These are phyloP conservation scores for Trichoderma sp. DNA, from an alignment of 2,329 filamentous ascomycete species.

Conservation along the genomic window DNA sequence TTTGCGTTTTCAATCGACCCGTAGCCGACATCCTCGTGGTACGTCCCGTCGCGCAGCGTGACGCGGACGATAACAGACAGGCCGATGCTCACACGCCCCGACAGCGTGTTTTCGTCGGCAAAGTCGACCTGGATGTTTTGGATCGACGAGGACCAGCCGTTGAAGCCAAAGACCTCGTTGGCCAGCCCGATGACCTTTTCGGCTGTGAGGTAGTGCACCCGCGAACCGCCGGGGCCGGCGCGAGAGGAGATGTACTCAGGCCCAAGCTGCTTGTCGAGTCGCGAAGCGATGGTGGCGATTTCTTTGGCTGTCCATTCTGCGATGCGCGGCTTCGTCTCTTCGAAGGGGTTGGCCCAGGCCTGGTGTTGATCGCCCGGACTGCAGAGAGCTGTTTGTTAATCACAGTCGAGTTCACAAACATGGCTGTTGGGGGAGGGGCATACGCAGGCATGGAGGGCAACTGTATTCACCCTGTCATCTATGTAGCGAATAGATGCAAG, in stretches of 20 bases:
- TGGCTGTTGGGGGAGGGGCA: conserved; percentile 31
- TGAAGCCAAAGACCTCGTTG: conserved; percentile 95
- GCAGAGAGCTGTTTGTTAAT: conserved; percentile 32
- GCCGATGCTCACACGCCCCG: conserved; percentile 78
- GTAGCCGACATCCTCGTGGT: conserved; percentile 96
- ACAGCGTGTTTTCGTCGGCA: conserved; percentile 81
- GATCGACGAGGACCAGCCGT: conserved; percentile 96
- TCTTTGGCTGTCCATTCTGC: conserved; percentile 85
- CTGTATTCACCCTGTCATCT: conserved; percentile 35
- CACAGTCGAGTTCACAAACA: neutral
- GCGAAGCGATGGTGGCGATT: conserved; percentile 82
- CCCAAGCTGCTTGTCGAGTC: conserved; percentile 89
- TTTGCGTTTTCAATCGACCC: conserved; percentile 96
- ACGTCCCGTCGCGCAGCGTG: conserved; percentile 90
- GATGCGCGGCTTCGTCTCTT: conserved; percentile 68
- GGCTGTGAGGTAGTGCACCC: conserved; percentile 91
- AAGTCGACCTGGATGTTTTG: conserved; percentile 95
- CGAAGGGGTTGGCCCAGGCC: conserved; percentile 74
- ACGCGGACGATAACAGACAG: conserved; percentile 89
- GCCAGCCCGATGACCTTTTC: conserved; percentile 96
- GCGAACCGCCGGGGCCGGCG: conserved; percentile 78
- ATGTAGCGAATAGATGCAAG: neutral
- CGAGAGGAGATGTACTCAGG: conserved; percentile 94
- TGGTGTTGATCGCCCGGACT: conserved; percentile 69
- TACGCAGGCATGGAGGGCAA: conserved; percentile 49